Conservation (phyloP, 441 rosid species). For the Erodium moschatum region DNA sequence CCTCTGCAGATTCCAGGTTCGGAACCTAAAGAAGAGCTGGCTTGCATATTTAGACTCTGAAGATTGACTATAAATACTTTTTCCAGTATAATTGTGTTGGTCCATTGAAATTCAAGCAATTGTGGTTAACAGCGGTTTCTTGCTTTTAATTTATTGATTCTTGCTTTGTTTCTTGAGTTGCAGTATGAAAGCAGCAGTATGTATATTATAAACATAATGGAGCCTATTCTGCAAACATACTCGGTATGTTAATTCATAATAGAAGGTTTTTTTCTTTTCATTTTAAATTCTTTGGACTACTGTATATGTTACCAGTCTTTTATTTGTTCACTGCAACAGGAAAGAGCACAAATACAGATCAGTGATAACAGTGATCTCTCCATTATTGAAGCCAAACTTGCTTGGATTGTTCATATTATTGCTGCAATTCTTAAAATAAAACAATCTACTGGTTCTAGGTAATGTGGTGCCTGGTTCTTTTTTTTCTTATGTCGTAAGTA, state of each 20-base stretch:
- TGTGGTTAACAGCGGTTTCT: neutral
- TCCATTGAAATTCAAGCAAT: neutral
- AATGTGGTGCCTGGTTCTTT: constrained; percentile 12
- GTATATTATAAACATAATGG: constrained; percentile 76
- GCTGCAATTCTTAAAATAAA: constrained; percentile 89
- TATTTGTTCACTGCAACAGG: constrained; percentile 33
- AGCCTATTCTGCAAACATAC: constrained; percentile 90
- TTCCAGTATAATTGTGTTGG: constrained; percentile 4
- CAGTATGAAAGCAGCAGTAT: constrained; percentile 88
- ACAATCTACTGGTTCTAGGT: constrained; percentile 91
- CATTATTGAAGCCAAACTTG: constrained; percentile 83
- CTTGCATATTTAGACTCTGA: constrained; percentile 14
- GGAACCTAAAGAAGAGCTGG: neutral
- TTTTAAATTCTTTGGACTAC: constrained; percentile 10
- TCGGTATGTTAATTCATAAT: constrained; percentile 44
- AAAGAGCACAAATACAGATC: constrained; percentile 57
- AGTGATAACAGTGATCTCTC: constrained; percentile 63
- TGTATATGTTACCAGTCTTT: constrained; percentile 8
- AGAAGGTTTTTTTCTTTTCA: neutral
- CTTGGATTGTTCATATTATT: constrained; percentile 94
- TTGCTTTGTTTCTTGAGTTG: constrained; percentile 22
- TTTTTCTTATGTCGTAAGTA: neutral
- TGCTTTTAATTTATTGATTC: constrained; percentile 10
- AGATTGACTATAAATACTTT: neutral
- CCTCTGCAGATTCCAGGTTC: constrained; percentile 98